Base-by-base conservation (phyloP, 2,329 filamentous ascomycete species). In the Botryotinia narcissicola region DNA sequence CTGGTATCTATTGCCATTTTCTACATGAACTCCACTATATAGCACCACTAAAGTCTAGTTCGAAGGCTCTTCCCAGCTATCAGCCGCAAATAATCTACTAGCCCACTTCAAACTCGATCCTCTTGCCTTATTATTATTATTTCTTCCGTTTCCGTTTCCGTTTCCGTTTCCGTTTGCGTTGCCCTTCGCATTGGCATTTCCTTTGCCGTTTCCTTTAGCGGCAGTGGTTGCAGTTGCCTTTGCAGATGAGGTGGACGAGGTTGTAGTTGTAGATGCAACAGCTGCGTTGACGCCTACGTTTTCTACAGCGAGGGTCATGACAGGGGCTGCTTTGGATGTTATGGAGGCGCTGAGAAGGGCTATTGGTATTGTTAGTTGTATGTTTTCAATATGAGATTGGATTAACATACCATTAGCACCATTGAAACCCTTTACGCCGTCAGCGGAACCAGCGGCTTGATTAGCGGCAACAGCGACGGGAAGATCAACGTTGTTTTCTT, bases 401-500 rank as follows among this genome's bases (percentile, higher is more conserved):
- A 14, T 35, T 35, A 22, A 42, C 32, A 61, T 73, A 76, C 73
- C 80, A 54, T 81, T 77, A 7, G 81, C 80, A 57, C 78, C 80
- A 2, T 80, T 81, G 40, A 80, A 79, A 37, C 78, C 80, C 74
- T 81, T 77, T 20, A 81, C 68, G 2, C 78, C 80, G 37, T 81
- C 78, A 1, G 76, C 73, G 16, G 78, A 73, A 4, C 85, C 85
- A 60, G 81, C 83, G 44, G 82, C 80, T 73, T 84, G 82, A 78
- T 85, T 86, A 10, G 84, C 85, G 2, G 81, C 80, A n/a, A 86
- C 78, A 40, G 85, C 85, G 4, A 75, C 83, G 3, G 82, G 79
- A 8, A 90, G 83, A 76, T 90, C 87, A 46, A 83, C 80, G 72
- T 86, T 80, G 81, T 90, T 87, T 76, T 84, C 79, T 60, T 83